Evolutionary conservation across 1,284 basidiomycete species (phyloP).

Genomic region (Mycena citricolor): DNA sequence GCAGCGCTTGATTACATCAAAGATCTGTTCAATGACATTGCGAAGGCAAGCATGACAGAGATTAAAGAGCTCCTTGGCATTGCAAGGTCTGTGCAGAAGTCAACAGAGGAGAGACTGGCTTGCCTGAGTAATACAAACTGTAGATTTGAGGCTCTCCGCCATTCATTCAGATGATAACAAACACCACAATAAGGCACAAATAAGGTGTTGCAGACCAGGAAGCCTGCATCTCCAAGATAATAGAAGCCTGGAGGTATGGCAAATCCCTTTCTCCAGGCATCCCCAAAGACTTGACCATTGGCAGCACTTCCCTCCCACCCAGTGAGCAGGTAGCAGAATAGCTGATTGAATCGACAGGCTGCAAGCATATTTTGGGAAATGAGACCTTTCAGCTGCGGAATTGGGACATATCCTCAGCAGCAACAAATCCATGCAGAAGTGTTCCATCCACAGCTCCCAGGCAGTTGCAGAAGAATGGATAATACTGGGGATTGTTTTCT

Average conservation of each 20-base stretch:
- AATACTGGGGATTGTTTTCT: slow-evolving; percentile 16
- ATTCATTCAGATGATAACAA: slow-evolving; percentile 36
- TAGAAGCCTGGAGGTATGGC: slow-evolving; percentile 30
- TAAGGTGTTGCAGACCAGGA: slow-evolving; percentile 31
- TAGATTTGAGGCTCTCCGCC: slow-evolving; percentile 27
- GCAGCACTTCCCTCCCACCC: slow-evolving; percentile 39
- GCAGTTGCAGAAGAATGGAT: not conserved
- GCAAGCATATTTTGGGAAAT: slow-evolving; percentile 37
- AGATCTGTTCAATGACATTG: slow-evolving; percentile 40
- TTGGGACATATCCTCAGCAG: slow-evolving; percentile 14
- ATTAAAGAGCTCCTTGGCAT: slow-evolving; percentile 34
- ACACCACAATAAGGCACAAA: slow-evolving; percentile 34
- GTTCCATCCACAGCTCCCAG: slow-evolving; percentile 11
- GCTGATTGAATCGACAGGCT: slow-evolving; percentile 28
- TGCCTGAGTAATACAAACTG: slow-evolving; percentile 17
- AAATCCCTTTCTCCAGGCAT: slow-evolving; percentile 30
- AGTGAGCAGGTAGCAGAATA: slow-evolving; percentile 34
- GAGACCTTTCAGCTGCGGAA: slow-evolving; percentile 36
- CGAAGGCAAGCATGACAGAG: slow-evolving; percentile 33
- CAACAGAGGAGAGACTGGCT: not conserved
- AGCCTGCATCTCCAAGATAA: slow-evolving; percentile 41
- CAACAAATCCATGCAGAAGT: slow-evolving; percentile 13
- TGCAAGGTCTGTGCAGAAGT: slow-evolving; percentile 27
- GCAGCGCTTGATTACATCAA: slow-evolving; percentile 35
- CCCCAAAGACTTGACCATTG: slow-evolving; percentile 31